Percentiles rank a stretch among this genome's conserved stretches.
Evolutionary conservation across 2,329 filamentous ascomycete species (phyloP).

Genomic region (Penicillium sp.): DNA sequence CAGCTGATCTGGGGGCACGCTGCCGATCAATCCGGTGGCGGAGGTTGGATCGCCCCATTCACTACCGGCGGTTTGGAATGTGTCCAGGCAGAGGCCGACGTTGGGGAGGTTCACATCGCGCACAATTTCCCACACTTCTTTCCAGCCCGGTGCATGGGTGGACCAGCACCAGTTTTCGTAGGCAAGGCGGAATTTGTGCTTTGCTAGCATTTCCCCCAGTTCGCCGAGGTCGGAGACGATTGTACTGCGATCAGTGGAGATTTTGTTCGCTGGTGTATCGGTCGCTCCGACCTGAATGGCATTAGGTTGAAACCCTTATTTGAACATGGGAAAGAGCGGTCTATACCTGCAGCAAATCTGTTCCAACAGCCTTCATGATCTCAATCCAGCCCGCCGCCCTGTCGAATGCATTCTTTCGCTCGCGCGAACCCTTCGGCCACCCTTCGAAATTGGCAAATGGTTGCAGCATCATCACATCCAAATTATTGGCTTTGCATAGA

Average conservation of each 20-base stretch:
- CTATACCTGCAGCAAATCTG: constrained; percentile 68
- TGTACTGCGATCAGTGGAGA: constrained; percentile 52
- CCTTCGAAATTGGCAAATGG: constrained; percentile 78
- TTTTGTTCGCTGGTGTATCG: constrained; percentile 59
- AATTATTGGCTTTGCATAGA: constrained; percentile 55
- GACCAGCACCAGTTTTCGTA: constrained; percentile 87
- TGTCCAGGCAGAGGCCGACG: constrained; percentile 74
- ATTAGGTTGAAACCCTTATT: neutral
- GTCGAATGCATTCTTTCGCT: constrained; percentile 64
- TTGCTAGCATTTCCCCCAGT: constrained; percentile 63
- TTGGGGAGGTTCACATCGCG: constrained; percentile 64
- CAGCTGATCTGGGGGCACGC: constrained; percentile 50
- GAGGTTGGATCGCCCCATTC: constrained; percentile 75
- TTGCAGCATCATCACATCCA: constrained; percentile 71
- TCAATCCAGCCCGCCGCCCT: constrained; percentile 68
- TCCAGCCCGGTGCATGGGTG: constrained; percentile 69
- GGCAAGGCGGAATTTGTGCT: constrained; percentile 62
- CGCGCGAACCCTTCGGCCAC: constrained; percentile 61
- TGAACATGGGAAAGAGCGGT: neutral
- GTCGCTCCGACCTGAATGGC: constrained; percentile 60
- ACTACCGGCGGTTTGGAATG: constrained; percentile 72
- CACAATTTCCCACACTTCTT: constrained; percentile 69
- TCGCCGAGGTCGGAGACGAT: constrained; percentile 64
- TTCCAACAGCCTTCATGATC: constrained; percentile 70
- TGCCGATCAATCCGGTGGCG: constrained; percentile 59